Conservation (phyloP, 1,284 basidiomycete species). For the Ustilago lituana region DNA sequence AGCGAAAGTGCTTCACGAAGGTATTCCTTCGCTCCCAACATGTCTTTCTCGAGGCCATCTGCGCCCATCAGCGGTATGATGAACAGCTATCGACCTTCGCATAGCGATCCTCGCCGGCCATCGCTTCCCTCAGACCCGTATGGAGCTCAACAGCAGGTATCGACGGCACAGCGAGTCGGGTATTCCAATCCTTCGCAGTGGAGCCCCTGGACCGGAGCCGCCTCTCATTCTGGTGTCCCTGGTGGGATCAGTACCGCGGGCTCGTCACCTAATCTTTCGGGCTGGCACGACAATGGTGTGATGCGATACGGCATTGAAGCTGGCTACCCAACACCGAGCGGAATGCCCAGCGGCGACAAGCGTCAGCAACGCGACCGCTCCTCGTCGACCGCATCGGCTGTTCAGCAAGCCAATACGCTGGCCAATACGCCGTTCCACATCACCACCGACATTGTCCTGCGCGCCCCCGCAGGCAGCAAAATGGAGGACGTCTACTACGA, state of each 20-base stretch:
- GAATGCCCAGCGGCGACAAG: conserved; percentile 30
- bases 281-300: conserved; percentile 28
- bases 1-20: conserved; percentile 25
- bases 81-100: conserved; percentile 39
- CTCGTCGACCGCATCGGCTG: conserved; percentile 29
- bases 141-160: conserved; percentile 15
- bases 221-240: conserved; percentile 21
- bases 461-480: conserved; percentile 46
- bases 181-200: conserved; percentile 25
- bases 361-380: conserved; percentile 42
- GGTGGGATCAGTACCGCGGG: conserved; percentile 17
- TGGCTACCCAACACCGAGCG: conserved; percentile 31
- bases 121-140: conserved; percentile 39
- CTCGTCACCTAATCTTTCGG: conserved; percentile 24
- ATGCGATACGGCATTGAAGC: conserved; percentile 34
- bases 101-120: conserved; percentile 36
- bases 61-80: conserved; percentile 41
- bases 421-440: conserved; percentile 50
- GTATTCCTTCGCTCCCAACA: conserved; percentile 42
- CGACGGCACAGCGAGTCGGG: conserved; percentile 12
- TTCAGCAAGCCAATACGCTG: conserved; percentile 37
- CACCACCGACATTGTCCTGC: conserved; percentile 53
- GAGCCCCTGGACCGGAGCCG: conserved; percentile 23
- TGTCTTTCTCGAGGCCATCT: conserved; percentile 40
- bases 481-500: conserved; percentile 56